Evolutionary conservation across 208 protist species (phyloP), one percentile per base, ranked within the genome.

Genomic region (Acanthamoeba culbertsoni): DNA sequence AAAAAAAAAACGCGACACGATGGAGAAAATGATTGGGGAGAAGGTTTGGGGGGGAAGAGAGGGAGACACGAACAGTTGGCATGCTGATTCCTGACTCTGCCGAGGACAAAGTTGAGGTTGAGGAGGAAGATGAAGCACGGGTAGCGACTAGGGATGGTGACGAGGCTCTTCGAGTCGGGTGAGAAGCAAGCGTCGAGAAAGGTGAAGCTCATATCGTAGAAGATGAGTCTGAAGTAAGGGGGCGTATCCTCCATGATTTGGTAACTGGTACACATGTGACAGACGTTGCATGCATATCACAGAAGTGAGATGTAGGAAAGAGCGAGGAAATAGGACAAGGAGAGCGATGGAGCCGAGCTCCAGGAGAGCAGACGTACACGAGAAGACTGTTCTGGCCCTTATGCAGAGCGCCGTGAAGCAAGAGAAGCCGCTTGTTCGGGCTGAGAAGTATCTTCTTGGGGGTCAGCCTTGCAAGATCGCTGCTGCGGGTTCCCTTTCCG

Each of bases 181-280:
- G 91, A 93, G 73, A 93, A 93, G 53, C 91, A 93, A 28, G 91
- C 91, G 46, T 93, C 91, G 40, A 93, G 59, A 45, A 93, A 93
- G 43, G 91, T 84, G 42, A 89, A 71, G 51, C 75, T 75, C 71
- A 86, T 59, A 23, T 93, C 91, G 63, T 89, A 93, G 28, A 93
- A 93, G 35, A 93, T 88, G 31, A 84, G 91, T 0, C 63, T 62
- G 46, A 93, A 93, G 31, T 68, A 84, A 3, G 88, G 88, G 0
- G 65, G 55, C 1, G 91, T 37, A 42, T 71, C 91, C 63, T 88
- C 62, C 82, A 73, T 89, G 40, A 75, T 93, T 46, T 93, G 91
- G 71, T 84, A 82, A 14, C 91, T 82, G 57, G 68, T 77, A 35
- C 68, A 7, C 40, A 51, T 1, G 63, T n/a, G 33, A 75, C 31